Evolutionary conservation across 1,139 yeast genomes (phyloP).

Genomic region (Geotrichum klebahnii): DNA sequence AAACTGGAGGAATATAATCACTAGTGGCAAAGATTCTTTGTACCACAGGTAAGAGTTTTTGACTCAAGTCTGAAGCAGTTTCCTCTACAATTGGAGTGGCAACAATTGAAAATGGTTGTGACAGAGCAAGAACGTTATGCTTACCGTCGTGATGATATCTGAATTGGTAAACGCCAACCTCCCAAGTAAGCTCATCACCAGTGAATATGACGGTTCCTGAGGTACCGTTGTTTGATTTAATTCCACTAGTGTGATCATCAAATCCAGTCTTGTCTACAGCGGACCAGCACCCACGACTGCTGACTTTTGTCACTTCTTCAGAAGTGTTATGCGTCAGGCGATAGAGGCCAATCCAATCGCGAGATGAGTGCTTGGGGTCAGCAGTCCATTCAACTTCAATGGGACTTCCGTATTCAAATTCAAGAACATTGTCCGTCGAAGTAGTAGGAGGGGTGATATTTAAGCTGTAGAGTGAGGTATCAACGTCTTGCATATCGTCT

Average conservation of each 20-base stretch:
- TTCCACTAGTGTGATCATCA: slow-evolving; percentile 23
- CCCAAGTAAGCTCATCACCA: slow-evolving; percentile 55
- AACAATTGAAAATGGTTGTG: slow-evolving; percentile 67
- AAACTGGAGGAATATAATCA: slow-evolving; percentile 28
- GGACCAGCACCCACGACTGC: slow-evolving; percentile 71
- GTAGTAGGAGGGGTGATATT: slow-evolving; percentile 21
- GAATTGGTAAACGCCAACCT: slow-evolving; percentile 70
- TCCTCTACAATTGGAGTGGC: slow-evolving; percentile 34
- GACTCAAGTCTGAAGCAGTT: slow-evolving; percentile 38
- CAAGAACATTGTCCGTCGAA: slow-evolving; percentile 12
- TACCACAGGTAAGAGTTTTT: slow-evolving; percentile 30
- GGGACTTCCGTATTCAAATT: slow-evolving; percentile 44
- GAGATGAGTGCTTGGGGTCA: slow-evolving; percentile 45
- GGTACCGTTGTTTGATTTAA: slow-evolving; percentile 31
- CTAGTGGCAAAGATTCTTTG: slow-evolving; percentile 28
- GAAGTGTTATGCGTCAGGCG: slow-evolving; percentile 60
- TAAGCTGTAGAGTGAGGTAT: slow-evolving; percentile 32
- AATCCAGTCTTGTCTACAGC: slow-evolving; percentile 45
- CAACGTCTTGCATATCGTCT: slow-evolving; percentile 32
- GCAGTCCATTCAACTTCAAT: slow-evolving; percentile 56
- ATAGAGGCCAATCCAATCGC: slow-evolving; percentile 81
- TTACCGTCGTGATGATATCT: slow-evolving; percentile 67
- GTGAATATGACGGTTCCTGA: slow-evolving; percentile 54
- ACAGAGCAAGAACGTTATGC: slow-evolving; percentile 65
- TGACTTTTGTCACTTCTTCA: slow-evolving; percentile 54